Evolutionary conservation across 2,329 filamentous ascomycete species (phyloP).

Genomic region (Aplosporella prunicola): DNA sequence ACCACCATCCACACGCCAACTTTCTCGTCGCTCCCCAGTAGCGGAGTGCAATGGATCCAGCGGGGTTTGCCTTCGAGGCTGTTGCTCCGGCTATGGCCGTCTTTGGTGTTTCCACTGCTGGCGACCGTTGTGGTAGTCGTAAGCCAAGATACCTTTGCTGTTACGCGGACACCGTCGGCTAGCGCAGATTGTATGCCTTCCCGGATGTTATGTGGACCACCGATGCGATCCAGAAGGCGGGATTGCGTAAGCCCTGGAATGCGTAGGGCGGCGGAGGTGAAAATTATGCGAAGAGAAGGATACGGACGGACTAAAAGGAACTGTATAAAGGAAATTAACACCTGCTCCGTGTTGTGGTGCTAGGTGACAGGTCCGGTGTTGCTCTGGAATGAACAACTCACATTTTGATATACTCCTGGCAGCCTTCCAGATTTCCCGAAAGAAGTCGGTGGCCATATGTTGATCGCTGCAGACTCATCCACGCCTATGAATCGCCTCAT

Average conservation of each 20-base stretch:
- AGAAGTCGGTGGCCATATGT: slow-evolving; percentile 20
- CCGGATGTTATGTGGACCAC: slow-evolving; percentile 40
- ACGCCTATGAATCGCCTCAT: slow-evolving; percentile 28
- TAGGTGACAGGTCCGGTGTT: no score
- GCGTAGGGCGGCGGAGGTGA: slow-evolving; percentile 37
- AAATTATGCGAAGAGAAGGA: slow-evolving; percentile 37
- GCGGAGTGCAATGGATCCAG: slow-evolving; percentile 68
- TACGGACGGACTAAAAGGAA: slow-evolving; percentile 38
- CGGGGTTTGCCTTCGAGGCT: slow-evolving; percentile 46
- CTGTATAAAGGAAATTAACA: no score
- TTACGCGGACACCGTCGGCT: slow-evolving; percentile 58
- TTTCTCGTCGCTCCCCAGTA: slow-evolving; percentile 53
- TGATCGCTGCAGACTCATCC: slow-evolving; percentile 23
- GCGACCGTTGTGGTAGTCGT: slow-evolving; percentile 5
- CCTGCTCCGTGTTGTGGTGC: no score
- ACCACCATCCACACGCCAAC: slow-evolving; percentile 70
- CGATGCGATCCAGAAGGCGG: slow-evolving; percentile 35
- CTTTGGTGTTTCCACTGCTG: background rate
- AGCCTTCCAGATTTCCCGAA: slow-evolving; percentile 30
- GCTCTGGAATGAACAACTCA: slow-evolving; percentile 29
- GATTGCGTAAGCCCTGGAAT: slow-evolving; percentile 37
- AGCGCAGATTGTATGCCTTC: slow-evolving; percentile 49
- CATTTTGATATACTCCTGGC: slow-evolving; percentile 47
- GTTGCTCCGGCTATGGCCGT: background rate
- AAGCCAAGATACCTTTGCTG: slow-evolving; percentile 60